Evolutionary conservation across 2,329 filamentous ascomycete species (phyloP).

Genomic region (Fonsecaea erecta): DNA sequence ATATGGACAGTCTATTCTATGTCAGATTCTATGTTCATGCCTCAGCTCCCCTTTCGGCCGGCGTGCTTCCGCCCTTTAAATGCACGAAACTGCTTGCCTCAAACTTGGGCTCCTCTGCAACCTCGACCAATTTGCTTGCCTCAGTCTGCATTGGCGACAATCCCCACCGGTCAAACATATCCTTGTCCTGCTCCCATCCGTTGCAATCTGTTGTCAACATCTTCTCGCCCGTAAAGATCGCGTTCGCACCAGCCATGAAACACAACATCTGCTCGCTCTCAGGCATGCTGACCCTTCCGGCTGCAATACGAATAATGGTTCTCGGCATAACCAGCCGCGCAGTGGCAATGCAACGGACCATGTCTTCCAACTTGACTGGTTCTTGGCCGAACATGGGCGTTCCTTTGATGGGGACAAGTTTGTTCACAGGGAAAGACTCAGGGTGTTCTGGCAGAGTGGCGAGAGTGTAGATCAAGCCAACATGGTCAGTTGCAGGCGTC

Average conservation of each 20-base stretch:
- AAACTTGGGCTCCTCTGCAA: slow-evolving; percentile 34
- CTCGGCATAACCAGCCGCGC: slow-evolving; percentile 80
- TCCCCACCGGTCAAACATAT: slow-evolving; percentile 83
- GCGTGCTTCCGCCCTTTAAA: slow-evolving; percentile 19
- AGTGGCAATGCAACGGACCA: slow-evolving; percentile 82
- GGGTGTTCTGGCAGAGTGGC: slow-evolving; percentile 80
- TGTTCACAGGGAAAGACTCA: slow-evolving; percentile 90
- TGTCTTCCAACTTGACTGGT: slow-evolving; percentile 74
- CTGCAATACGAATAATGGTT: slow-evolving; percentile 85
- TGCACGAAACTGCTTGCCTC: slow-evolving; percentile 35
- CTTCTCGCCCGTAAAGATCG: slow-evolving; percentile 94
- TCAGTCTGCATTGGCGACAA: slow-evolving; percentile 71
- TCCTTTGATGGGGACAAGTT: slow-evolving; percentile 86
- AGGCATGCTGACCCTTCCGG: slow-evolving; percentile 79
- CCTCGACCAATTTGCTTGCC: slow-evolving; percentile 34
- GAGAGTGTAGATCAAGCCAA: slow-evolving; percentile 82
- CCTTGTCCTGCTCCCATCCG: slow-evolving; percentile 85
- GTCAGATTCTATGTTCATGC: slow-evolving; percentile 10
- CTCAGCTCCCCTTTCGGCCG: slow-evolving; percentile 7
- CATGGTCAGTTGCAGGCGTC: slow-evolving; percentile 70
- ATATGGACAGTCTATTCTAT: slow-evolving; percentile 9
- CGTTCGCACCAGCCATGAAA: slow-evolving; percentile 89
- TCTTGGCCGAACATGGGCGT: slow-evolving; percentile 79
- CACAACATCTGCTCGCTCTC: slow-evolving; percentile 89
- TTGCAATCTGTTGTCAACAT: slow-evolving; percentile 93